phyloP scores from a whole-genome alignment of 768 basidiomycete species.

The Artomyces pyxidatus region DNA sequence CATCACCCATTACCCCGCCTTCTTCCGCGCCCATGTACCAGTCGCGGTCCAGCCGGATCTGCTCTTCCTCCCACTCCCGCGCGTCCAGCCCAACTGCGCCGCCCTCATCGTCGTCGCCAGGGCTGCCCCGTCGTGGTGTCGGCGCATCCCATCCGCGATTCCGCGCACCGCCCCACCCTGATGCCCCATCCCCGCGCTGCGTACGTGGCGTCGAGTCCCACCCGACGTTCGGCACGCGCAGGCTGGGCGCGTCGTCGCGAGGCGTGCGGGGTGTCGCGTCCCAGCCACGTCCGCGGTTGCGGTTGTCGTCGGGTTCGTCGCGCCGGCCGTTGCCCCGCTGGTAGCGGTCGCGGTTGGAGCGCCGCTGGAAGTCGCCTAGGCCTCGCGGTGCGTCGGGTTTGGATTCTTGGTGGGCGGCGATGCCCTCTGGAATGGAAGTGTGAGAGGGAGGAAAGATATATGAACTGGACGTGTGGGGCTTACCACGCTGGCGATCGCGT shows the following conservation, averaged over 20 bases:
- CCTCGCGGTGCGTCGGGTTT: conserved; percentile 59
- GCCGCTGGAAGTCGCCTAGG: conserved; percentile 88
- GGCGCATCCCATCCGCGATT: conserved; percentile 73
- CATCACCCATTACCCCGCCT: conserved; percentile 77
- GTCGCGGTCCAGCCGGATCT: conserved; percentile 83
- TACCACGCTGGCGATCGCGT: conserved; percentile 64
- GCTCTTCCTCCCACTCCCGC: conserved; percentile 97
- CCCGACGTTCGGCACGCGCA: conserved; percentile 83
- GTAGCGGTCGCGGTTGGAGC: conserved; percentile 66
- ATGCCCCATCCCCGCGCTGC: conserved; percentile 42
- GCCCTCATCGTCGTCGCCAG: conserved; percentile 63
- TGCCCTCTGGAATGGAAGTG: conserved; percentile 48
- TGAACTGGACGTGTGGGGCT: background rate
- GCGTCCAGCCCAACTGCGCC: conserved; percentile 58
- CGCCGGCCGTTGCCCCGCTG: conserved; percentile 34
- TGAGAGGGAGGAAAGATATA: background rate
- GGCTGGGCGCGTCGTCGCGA: conserved; percentile 63
- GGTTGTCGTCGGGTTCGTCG: conserved; percentile 17
- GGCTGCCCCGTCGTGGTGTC: conserved; percentile 61
- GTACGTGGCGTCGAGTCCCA: conserved; percentile 91
- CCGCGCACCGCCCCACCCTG: conserved; percentile 53
- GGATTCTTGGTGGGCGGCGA: conserved; percentile 49
- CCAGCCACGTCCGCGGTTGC: conserved; percentile 37
- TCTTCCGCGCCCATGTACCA: conserved; percentile 96
- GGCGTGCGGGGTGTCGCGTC: conserved; percentile 50